Conservation (phyloP, 345 rosid species). For the Salix exigua region DNA sequence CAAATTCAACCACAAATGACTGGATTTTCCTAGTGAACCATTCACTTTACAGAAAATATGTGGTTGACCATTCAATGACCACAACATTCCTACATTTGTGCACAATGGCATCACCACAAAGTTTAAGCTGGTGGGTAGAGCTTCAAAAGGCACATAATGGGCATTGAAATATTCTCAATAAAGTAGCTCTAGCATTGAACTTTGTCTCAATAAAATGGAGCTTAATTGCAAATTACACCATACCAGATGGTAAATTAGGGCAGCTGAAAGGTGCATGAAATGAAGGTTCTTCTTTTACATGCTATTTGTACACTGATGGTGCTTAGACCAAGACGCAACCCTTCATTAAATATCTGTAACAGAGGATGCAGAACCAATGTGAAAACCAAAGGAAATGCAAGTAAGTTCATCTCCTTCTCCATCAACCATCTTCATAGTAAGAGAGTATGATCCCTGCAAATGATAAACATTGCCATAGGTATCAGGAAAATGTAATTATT, state of each 20-base stretch:
- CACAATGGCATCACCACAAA: not conserved
- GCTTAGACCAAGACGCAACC: not conserved
- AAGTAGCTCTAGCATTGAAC: not conserved
- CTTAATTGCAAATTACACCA: not conserved
- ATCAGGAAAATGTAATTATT: not conserved
- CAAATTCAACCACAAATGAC: not conserved
- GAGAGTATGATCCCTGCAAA: conserved; percentile 77
- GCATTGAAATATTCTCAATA: not conserved
- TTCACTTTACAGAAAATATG: not conserved
- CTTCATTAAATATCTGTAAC: conserved; percentile 48
- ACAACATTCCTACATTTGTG: not conserved
- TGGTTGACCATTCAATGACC: not conserved
- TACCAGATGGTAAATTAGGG: not conserved
- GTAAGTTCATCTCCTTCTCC: conserved; percentile 48
- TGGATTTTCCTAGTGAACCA: not conserved
- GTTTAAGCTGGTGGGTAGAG: not conserved
- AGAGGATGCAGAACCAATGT: conserved; percentile 58
- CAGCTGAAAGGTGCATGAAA: conserved; percentile 2
- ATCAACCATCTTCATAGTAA: conserved; percentile 81
- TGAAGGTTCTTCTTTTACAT: conserved; percentile 9
- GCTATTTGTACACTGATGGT: not conserved
- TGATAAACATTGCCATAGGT: not conserved
- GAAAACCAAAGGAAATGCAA: conserved; percentile 74
- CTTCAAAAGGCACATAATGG: not conserved
- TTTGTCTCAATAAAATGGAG: not conserved